Evolutionary conservation across 768 basidiomycete species (phyloP).

Genomic region (Agrocybe chaxingu): DNA sequence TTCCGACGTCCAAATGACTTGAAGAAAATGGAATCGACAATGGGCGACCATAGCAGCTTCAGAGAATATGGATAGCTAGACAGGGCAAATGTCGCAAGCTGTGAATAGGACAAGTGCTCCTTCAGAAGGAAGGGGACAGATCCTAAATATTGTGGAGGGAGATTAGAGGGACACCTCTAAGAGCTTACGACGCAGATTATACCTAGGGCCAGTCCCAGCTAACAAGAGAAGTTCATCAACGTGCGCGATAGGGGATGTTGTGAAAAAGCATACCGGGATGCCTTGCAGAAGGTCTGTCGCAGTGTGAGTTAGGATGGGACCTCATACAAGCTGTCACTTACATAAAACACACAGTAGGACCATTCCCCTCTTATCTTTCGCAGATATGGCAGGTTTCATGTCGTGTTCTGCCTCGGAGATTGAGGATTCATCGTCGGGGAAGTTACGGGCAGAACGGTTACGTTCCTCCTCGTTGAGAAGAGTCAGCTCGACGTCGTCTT

Average conservation of each 20-base stretch:
- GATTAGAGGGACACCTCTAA: neutral
- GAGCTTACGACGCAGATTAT: slow-evolving; percentile 11
- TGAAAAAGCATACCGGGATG: slow-evolving; percentile 65
- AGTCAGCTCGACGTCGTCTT: slow-evolving; percentile 60
- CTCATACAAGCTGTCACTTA: slow-evolving; percentile 38
- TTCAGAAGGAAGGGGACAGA: slow-evolving; percentile 96
- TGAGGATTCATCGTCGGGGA: slow-evolving; percentile 35
- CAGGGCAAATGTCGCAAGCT: slow-evolving; percentile 91
- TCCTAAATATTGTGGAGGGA: slow-evolving; percentile 41
- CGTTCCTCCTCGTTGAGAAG: slow-evolving; percentile 59
- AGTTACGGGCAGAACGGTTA: slow-evolving; percentile 38
- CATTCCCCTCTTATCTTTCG: slow-evolving; percentile 83
- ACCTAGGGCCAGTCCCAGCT: slow-evolving; percentile 91
- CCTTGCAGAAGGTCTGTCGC: slow-evolving; percentile 76
- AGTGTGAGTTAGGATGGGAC: slow-evolving; percentile 4
- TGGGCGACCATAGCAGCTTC: slow-evolving; percentile 95
- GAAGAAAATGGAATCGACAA: slow-evolving; percentile 89
- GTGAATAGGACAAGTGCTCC: slow-evolving; percentile 94
- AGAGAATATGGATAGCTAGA: slow-evolving; percentile 95
- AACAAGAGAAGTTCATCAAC: slow-evolving; percentile 5
- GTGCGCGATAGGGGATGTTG: neutral
- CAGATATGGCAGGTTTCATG: slow-evolving; percentile 51
- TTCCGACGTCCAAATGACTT: slow-evolving; percentile 87
- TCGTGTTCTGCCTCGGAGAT: slow-evolving; percentile 23
- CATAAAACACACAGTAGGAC: slow-evolving; percentile 83